Evolutionary conservation across 163 green algal species (phyloP), one percentile per base, ranked within the genome.

Genomic region (Scenedesmus sp.): DNA sequence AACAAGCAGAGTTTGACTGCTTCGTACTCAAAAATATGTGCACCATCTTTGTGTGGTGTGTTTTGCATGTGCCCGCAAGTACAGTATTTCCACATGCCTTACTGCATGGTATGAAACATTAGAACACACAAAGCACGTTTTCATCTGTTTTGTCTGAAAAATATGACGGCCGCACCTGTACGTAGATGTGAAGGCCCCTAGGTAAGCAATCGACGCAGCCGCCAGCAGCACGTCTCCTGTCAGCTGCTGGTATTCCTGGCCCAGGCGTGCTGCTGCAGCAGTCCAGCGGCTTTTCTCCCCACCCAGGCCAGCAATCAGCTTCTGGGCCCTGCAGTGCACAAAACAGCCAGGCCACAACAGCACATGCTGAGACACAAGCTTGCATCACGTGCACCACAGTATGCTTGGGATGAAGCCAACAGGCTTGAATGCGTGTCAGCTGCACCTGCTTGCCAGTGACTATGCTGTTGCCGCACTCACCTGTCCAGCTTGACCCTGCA

Each of bases 221-320:
- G 93, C 94, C 87, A 96, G 92, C 77, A 98, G 94, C 92, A 97
- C 95, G 90, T 98, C 95, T 23, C 96, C 96, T 4, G 94, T 96
- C 8, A 98, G 95, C 92, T 95, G 87, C 20, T 89, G 56, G 87
- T 95, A 97, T 86, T 93, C 91, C 81, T 96, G 93, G 18, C 94
- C 93, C 55, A 98, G 93, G 1, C 82, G 56, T 26, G 91, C 87
- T 15, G 95, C 95, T 59, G 92, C 94, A 1, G 88, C 90, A 20
- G 90, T 95, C 95, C 95, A 97, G 59, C 95, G 93, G 20, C 62
- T 95, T 94, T 98, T 98, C 93, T 98, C 96, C 12, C 96, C 95
- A 15, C 95, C 95, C 60, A 97, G 93, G 1, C 96, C 96, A 70
- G 82, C 94, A 91, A 98, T 97, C n/a, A 98, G 94, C 94, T 97